These are phyloP conservation scores for Pleurotus pulmonarius DNA, from an alignment of 768 basidiomycete species.

Conservation along the genomic window DNA sequence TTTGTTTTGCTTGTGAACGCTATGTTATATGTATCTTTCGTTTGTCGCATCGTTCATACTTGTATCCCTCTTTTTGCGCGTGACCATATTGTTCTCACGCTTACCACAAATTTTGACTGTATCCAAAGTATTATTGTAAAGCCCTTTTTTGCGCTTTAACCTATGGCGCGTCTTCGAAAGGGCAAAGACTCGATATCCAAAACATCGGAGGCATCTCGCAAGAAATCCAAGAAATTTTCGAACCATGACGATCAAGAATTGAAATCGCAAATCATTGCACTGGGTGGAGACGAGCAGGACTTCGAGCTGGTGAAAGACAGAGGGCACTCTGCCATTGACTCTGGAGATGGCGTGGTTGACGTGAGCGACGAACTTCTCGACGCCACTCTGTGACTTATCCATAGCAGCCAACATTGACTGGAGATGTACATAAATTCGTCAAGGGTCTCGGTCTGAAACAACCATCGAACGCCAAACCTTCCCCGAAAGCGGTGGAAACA, in stretches of 20 bases:
- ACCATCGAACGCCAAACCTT: background rate
- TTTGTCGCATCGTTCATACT: no score
- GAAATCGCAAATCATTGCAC: conserved; percentile 31
- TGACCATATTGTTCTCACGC: no score
- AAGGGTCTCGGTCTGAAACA: conserved; percentile 32
- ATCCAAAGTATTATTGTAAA: no score
- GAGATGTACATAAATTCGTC: conserved; percentile 45
- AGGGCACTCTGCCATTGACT: conserved; percentile 23
- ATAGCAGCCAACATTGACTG: conserved; percentile 34
- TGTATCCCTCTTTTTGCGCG: no score
- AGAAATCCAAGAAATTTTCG: conserved; percentile 7
- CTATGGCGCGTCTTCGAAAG: conserved; percentile 21
- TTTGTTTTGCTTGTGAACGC: background rate
- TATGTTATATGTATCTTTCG: background rate
- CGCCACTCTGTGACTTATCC: background rate
- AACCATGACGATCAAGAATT: conserved; percentile 16
- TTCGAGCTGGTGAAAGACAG: conserved; percentile 39
- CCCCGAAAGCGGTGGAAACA: conserved; percentile 9
- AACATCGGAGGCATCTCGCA: conserved; percentile 1
- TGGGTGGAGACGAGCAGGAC: conserved; percentile 48
- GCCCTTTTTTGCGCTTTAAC: background rate
- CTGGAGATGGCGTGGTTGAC: conserved; percentile 27
- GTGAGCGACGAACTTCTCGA: conserved; percentile 17
- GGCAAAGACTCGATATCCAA: conserved; percentile 14
- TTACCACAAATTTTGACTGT: no score